Percentiles rank a stretch among this genome's conserved stretches.
Conservation (phyloP, 2,329 filamentous ascomycete genomes). For the Diaporthe caulivora region DNA sequence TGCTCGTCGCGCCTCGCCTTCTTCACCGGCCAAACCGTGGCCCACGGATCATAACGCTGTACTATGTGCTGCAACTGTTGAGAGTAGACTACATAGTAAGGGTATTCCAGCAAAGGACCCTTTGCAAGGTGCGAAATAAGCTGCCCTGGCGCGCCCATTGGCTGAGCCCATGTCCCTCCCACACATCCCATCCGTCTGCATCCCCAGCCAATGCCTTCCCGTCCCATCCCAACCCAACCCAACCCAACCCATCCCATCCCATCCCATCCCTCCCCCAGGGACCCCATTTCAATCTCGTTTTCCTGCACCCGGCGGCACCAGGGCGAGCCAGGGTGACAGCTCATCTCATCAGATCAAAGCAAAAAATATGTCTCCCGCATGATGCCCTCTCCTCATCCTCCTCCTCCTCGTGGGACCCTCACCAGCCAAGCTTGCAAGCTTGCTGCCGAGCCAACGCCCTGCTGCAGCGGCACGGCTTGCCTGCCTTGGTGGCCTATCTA, state of each 20-base stretch:
- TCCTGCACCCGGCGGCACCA: slow-evolving; percentile 19
- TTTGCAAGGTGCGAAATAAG: neutral
- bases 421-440: slow-evolving; percentile 26
- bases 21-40: neutral
- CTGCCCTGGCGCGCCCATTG: slow-evolving; percentile 3
- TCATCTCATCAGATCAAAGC: slow-evolving; percentile 31
- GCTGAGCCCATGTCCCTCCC: neutral
- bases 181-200: neutral
- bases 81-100: too few relatives aligned
- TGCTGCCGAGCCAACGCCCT: slow-evolving; percentile 11
- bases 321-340: slow-evolving; percentile 20
- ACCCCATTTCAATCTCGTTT: slow-evolving; percentile 23
- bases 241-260: neutral
- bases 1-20: neutral
- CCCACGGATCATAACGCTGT: neutral
- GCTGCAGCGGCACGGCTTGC: neutral
- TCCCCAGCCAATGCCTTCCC: neutral
- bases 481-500: neutral
- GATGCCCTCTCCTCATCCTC: too few relatives aligned
- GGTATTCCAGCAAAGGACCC: neutral
- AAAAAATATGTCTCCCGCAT: slow-evolving; percentile 15
- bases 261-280: neutral
- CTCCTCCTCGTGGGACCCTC: slow-evolving; percentile 26
- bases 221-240: neutral
- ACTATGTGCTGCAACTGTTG: too few relatives aligned